These are phyloP conservation scores for Nepenthes mirabilis DNA, from an alignment of 148 eudicot genomes.

Conservation along the genomic window DNA sequence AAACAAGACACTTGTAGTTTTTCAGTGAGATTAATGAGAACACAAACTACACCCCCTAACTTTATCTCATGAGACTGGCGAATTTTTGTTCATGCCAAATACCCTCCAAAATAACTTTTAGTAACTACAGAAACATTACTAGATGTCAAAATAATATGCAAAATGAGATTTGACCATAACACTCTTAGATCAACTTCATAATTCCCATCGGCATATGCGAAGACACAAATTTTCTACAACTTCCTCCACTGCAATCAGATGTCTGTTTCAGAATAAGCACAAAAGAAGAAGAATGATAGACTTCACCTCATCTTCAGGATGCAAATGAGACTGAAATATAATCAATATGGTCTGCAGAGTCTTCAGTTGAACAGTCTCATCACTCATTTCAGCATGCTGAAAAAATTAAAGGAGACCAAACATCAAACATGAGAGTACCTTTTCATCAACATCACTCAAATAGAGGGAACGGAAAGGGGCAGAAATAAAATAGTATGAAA, in stretches of 20 bases:
- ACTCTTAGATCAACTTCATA: not conserved
- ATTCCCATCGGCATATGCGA: no score
- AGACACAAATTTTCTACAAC: no score
- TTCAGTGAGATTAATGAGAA: no score
- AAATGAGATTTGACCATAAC: not conserved
- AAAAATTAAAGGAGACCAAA: slow-evolving; percentile 3
- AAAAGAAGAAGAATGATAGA: slow-evolving; percentile 6
- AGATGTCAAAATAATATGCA: not conserved
- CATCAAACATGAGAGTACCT: not conserved
- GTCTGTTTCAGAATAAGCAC: not conserved
- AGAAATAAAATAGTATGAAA: no score
- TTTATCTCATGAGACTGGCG: no score
- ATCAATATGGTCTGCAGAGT: slow-evolving; percentile 88
- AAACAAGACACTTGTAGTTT: no score
- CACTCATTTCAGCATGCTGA: slow-evolving; percentile 97
- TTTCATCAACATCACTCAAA: not conserved
- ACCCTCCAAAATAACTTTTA: not conserved
- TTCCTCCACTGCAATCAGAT: not conserved
- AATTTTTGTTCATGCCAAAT: no score
- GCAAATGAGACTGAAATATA: slow-evolving; percentile 80
- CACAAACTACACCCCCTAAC: no score
- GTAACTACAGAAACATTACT: not conserved
- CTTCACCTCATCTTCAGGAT: slow-evolving; percentile 82
- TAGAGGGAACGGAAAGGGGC: no score
- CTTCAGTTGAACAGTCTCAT: slow-evolving; percentile 91